A percentile compares a stretch with the other conserved stretches of the same genome.
These are phyloP conservation scores for Suhomyces guaymorum DNA, from an alignment of 1,139 yeast genomes.

Conservation along the genomic window DNA sequence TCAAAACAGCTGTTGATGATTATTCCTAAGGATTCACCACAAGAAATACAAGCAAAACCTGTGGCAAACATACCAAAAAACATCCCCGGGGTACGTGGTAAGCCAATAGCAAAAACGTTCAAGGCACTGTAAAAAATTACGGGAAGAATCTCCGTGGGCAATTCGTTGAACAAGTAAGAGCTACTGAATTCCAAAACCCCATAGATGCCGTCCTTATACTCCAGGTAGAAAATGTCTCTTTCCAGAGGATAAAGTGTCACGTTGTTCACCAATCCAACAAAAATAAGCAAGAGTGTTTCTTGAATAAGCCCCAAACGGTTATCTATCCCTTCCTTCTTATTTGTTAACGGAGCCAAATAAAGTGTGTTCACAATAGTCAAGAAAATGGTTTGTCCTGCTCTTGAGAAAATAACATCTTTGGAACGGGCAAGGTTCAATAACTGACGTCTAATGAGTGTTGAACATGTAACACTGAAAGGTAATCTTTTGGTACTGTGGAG, in stretches of 20 bases:
- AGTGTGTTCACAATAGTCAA: conserved; percentile 23
- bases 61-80: conserved; percentile 23
- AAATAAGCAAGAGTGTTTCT: conserved; percentile 24
- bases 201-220: conserved; percentile 25
- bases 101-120: conserved; percentile 25
- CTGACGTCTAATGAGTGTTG: conserved; percentile 20
- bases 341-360: conserved; percentile 25
- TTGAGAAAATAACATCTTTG: conserved; percentile 22
- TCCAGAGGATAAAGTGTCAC: conserved; percentile 25
- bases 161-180: conserved; percentile 26
- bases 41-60: conserved; percentile 19
- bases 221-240: conserved; percentile 29
- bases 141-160: conserved; percentile 26
- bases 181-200: conserved; percentile 22
- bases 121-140: conserved; percentile 22
- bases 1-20: conserved; percentile 23
- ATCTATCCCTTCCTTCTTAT: conserved; percentile 22
- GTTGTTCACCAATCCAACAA: conserved; percentile 27
- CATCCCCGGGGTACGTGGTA: conserved; percentile 26
- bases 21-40: conserved; percentile 29
- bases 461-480: conserved; percentile 22
- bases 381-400: conserved; percentile 23
- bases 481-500: conserved; percentile 22
- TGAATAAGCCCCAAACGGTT: conserved; percentile 28
- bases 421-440: conserved; percentile 21